These are phyloP conservation scores for Exophiala sp. DNA, from an alignment of 2,329 filamentous ascomycete species.

Conservation along the genomic window DNA sequence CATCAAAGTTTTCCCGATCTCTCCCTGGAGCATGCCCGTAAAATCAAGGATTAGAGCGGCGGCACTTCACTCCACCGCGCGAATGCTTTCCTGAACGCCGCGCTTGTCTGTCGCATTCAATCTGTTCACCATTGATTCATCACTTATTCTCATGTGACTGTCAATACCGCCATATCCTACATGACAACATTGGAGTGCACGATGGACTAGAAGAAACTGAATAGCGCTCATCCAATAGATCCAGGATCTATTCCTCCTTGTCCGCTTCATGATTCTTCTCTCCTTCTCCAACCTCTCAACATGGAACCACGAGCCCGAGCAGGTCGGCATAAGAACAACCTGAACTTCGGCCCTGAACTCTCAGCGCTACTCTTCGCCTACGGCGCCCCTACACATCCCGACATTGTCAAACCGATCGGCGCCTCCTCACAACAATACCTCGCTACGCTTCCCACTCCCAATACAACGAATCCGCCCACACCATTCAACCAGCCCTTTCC, in stretches of 20 bases:
- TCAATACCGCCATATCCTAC: too few relatives aligned
- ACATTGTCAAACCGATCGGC: conserved; percentile 29
- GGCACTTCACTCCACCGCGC: too few relatives aligned
- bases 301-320: conserved; percentile 76
- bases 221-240: too few relatives aligned
- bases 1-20: too few relatives aligned
- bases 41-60: too few relatives aligned
- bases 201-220: too few relatives aligned
- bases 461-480: conserved; percentile 52
- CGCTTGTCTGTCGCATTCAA: too few relatives aligned
- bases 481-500: conserved; percentile 77
- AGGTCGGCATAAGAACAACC: conserved; percentile 76
- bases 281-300: neutral
- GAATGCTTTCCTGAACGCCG: too few relatives aligned
- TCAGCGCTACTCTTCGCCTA: conserved; percentile 47
- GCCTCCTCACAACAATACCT: conserved; percentile 22
- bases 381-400: conserved; percentile 39
- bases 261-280: neutral
- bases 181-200: too few relatives aligned
- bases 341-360: conserved; percentile 75
- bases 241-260: neutral
- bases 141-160: too few relatives aligned
- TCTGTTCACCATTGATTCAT: too few relatives aligned
- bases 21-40: too few relatives aligned
- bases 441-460: conserved; percentile 17